Percentiles rank a stretch among this genome's conserved stretches.
Evolutionary conservation across 108 stramenopile genomes (phyloP).

Genomic region (Ochromonas danica): DNA sequence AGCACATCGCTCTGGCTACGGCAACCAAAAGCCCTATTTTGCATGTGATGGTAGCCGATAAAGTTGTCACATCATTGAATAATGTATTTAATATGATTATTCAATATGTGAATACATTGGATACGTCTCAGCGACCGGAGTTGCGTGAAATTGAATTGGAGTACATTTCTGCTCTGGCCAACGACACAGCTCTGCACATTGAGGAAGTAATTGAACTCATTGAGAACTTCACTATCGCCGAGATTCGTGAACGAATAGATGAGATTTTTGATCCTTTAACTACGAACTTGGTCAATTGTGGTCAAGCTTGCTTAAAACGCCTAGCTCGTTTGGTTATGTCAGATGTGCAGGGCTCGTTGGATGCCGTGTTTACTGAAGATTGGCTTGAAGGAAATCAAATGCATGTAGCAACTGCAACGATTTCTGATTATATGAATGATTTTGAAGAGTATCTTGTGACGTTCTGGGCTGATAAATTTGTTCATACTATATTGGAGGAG

Average conservation of each 20-base stretch:
- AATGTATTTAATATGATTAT: neutral
- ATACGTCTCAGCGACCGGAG: neutral
- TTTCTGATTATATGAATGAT: slow-evolving; percentile 20
- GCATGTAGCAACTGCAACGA: slow-evolving; percentile 8
- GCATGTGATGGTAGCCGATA: slow-evolving; percentile 24
- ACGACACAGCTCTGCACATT: slow-evolving; percentile 19
- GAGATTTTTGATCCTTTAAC: slow-evolving; percentile 22
- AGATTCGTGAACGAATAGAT: slow-evolving; percentile 14
- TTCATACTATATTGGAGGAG: slow-evolving; percentile 6
- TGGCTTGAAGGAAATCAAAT: slow-evolving; percentile 13
- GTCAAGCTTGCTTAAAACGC: slow-evolving; percentile 6
- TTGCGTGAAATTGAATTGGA: slow-evolving; percentile 14
- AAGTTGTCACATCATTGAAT: neutral
- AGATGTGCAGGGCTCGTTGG: slow-evolving; percentile 4
- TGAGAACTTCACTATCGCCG: neutral
- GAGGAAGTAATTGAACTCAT: slow-evolving; percentile 23
- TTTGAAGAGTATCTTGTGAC: slow-evolving; percentile 1
- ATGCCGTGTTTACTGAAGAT: neutral
- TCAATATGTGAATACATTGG: neutral
- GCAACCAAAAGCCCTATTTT: neutral
- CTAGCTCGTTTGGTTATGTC: neutral
- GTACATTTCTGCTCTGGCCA: neutral
- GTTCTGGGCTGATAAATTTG: slow-evolving; percentile 21
- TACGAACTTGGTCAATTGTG: neutral
- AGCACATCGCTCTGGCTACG: neutral